These are phyloP conservation scores for Wickerhamomyces strasburgensis DNA, from an alignment of 805 yeast genomes.

Conservation along the genomic window DNA sequence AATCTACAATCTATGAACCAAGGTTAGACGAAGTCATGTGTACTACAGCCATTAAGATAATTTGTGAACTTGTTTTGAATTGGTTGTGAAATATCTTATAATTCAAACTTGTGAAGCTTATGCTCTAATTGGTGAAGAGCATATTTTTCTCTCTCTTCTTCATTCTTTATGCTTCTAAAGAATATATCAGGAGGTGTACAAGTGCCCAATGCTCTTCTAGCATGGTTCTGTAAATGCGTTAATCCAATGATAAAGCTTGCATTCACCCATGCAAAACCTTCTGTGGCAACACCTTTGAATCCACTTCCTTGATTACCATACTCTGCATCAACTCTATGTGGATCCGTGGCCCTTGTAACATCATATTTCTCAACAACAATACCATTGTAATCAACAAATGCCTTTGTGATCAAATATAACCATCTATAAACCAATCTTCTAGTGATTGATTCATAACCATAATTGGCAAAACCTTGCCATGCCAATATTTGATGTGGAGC, in stretches of 20 bases:
- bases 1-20: no score
- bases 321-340: slow-evolving; percentile 91
- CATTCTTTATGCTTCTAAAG: slow-evolving; percentile 20
- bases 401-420: slow-evolving; percentile 83
- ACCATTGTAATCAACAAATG: slow-evolving; percentile 89
- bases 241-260: slow-evolving; percentile 77
- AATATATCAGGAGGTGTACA: slow-evolving; percentile 29
- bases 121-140: slow-evolving; percentile 12
- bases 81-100: no score
- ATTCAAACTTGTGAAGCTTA: not conserved
- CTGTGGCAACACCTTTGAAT: slow-evolving; percentile 88
- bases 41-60: no score
- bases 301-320: slow-evolving; percentile 96
- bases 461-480: slow-evolving; percentile 78
- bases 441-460: slow-evolving; percentile 62
- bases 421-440: slow-evolving; percentile 77
- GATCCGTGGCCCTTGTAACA: slow-evolving; percentile 75
- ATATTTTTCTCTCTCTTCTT: slow-evolving; percentile 20
- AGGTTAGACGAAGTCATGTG: no score
- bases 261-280: slow-evolving; percentile 99
- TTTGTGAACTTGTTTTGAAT: no score
- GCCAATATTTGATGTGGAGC: slow-evolving; percentile 96
- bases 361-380: slow-evolving; percentile 94
- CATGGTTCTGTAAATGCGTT: slow-evolving; percentile 57
- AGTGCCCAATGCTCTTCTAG: slow-evolving; percentile 73